phyloP scores from a whole-genome alignment of 768 basidiomycete species.

The Mycena capillaripes region DNA sequence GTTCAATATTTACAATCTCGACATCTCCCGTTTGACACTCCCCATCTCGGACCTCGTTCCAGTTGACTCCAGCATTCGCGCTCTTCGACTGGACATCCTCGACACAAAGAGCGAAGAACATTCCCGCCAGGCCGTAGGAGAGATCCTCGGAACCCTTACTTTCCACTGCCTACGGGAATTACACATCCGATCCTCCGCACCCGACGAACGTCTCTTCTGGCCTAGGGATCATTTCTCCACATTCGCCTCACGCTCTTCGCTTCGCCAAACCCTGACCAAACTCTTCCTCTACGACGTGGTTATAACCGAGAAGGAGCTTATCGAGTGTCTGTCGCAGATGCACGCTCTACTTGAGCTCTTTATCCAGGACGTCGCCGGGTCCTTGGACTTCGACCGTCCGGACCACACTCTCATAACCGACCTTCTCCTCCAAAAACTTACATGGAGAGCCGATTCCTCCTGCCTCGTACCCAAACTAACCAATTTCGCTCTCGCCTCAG shows the following conservation, averaged over 20 bases:
- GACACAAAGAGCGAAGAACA: not conserved
- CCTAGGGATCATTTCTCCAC: not conserved
- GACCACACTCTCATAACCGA: not conserved
- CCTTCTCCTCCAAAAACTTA: not conserved
- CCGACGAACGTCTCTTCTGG: not conserved
- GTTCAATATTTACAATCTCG: not conserved
- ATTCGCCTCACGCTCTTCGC: not conserved
- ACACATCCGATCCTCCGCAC: not conserved
- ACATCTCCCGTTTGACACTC: not conserved
- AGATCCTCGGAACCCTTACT: not conserved
- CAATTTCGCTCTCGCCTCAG: not conserved
- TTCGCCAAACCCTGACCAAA: not conserved
- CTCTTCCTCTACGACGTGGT: not conserved
- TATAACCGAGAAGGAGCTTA: not conserved
- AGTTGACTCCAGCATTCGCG: not conserved
- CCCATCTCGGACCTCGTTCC: not conserved
- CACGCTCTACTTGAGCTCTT: not conserved
- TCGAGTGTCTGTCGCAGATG: not conserved
- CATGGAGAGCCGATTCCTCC: not conserved
- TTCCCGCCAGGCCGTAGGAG: not conserved
- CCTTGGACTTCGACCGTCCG: not conserved
- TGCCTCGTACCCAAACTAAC: not conserved
- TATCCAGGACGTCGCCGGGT: not conserved
- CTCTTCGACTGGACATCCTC: not conserved
- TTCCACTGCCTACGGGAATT: not conserved